Base-by-base conservation (phyloP, 2,329 filamentous ascomycete genomes). In the Fusarium papillatum region DNA sequence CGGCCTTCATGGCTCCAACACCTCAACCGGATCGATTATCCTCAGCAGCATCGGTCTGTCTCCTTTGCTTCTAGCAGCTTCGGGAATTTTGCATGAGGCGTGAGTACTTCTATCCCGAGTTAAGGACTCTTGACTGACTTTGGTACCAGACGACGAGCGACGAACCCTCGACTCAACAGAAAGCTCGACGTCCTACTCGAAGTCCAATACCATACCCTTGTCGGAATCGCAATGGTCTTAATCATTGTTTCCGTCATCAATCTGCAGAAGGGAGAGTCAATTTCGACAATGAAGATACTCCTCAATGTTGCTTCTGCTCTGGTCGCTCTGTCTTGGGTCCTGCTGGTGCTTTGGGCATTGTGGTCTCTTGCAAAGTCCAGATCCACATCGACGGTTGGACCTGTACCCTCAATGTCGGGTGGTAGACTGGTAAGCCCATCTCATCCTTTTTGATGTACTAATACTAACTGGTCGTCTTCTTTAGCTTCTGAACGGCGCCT, bases 31-130 rank as follows among this genome's bases (percentile, higher is more conserved):
- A 1, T 26, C 43, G 8, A 34, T 70, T 9, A 70, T 72, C 22
- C 57, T 72, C 39, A 67, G 29, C 17, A 72, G 70, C 34, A 55
- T 72, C 16, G 70, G 70, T 1, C 50, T 72, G 4, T 70, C 70
- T 17, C 70, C 70, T 9, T 64, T 72, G 5, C 38, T 72, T 2
- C 22, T 72, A 2, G 63, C 70, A 3, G 61, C 57, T 2, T 68
- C 70, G 7, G 70, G 70, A 6, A 26, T 72, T 24, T 10, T 72
- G 5, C 70, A 72, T 26, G 70, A 72, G 17, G 63, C 67, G 70
- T 72, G 17, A 61, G 67, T 43, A 10, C 3, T 50, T 16, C 34
- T 29, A 24, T 43, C 22, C 8, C 39, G 4, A 29, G 13, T 31
- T 11, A 14, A 29, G 13, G 41, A 3, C 3, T n/a, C 17, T 41